Evolutionary conservation across 257 asterid species (phyloP).

Genomic region (Echites panduratus): DNA sequence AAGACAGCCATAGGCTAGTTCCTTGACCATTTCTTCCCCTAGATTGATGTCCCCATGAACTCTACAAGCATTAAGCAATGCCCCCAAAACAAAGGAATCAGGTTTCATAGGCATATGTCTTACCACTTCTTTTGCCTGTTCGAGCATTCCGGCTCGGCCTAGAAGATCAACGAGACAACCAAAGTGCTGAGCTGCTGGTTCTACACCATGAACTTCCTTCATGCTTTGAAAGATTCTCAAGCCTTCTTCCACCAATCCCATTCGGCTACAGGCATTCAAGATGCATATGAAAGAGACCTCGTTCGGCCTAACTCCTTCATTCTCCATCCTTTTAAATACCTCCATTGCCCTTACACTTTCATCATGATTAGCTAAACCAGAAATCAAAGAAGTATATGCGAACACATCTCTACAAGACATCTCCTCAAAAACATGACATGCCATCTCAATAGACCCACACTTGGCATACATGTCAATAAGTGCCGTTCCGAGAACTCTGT

Average conservation of each 20-base stretch:
- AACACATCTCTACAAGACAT: conserved; percentile 29
- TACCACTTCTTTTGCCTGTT: conserved; percentile 33
- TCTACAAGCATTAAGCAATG: conserved; percentile 45
- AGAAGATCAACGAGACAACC: conserved; percentile 55
- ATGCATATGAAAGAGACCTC: conserved; percentile 41
- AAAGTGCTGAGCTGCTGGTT: conserved; percentile 36
- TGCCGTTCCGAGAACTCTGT: conserved; percentile 39
- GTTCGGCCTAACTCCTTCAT: conserved; percentile 40
- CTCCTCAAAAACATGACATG: conserved; percentile 34
- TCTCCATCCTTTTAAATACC: conserved; percentile 40
- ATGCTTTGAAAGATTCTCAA: conserved; percentile 36
- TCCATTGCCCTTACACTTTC: conserved; percentile 28
- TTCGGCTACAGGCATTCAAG: conserved; percentile 44
- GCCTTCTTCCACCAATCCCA: conserved; percentile 46
- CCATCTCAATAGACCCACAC: conserved; percentile 43
- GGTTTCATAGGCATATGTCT: conserved; percentile 34
- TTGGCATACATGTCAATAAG: conserved; percentile 57
- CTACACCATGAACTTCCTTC: conserved; percentile 30
- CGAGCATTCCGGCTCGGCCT: conserved; percentile 38
- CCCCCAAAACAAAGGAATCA: conserved; percentile 39
- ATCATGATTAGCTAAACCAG: conserved; percentile 51
- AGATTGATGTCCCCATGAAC: conserved; percentile 29
- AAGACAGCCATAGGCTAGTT: conserved; percentile 20
- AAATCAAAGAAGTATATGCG: conserved; percentile 46
- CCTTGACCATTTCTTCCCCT: conserved; percentile 27